A percentile compares a stretch with the other conserved stretches of the same genome.
Conservation (phyloP, 164 flowering plant species). For the Tetrastigma voinierianum region DNA sequence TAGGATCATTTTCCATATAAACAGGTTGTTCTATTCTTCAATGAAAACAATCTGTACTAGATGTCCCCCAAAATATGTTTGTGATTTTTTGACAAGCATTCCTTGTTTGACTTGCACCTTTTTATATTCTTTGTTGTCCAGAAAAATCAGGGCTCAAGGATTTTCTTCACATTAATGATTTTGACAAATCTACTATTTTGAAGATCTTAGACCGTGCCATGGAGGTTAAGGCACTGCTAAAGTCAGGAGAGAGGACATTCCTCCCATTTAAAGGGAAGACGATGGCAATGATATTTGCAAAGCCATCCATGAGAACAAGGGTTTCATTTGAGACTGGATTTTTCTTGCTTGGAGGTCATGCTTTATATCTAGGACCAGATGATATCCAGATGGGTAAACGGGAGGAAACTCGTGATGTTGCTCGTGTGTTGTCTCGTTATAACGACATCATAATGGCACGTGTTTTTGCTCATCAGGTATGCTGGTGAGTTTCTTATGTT, state of each 20-base stretch:
- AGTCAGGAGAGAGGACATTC: conserved; percentile 82
- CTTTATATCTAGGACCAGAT: conserved; percentile 86
- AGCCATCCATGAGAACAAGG: conserved; percentile 97
- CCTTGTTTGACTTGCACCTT: conserved; percentile 6
- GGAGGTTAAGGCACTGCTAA: conserved; percentile 79
- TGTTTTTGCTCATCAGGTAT: conserved; percentile 97
- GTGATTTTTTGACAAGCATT: not conserved
- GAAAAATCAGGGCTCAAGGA: conserved; percentile 59
- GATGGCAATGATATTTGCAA: conserved; percentile 99
- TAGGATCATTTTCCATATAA: too few relatives aligned
- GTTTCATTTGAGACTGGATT: conserved; percentile 98
- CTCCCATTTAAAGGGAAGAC: conserved; percentile 93
- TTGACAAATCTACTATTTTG: conserved; percentile 76
- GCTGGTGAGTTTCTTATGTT: conserved; percentile 52
- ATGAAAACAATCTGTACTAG: too few relatives aligned
- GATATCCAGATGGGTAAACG: conserved; percentile 98
- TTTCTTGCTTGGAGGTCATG: conserved; percentile 92
- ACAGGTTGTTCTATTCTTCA: too few relatives aligned
- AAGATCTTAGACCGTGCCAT: conserved; percentile 73
- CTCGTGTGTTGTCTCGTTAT: conserved; percentile 92
- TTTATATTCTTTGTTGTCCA: conserved; percentile 24
- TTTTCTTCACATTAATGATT: conserved; percentile 84
- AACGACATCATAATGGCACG: conserved; percentile 99
- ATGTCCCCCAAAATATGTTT: not conserved
- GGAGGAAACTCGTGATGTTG: conserved; percentile 98